Conservation (phyloP, 2,329 filamentous ascomycete genomes). For the Penicillium sp. region DNA sequence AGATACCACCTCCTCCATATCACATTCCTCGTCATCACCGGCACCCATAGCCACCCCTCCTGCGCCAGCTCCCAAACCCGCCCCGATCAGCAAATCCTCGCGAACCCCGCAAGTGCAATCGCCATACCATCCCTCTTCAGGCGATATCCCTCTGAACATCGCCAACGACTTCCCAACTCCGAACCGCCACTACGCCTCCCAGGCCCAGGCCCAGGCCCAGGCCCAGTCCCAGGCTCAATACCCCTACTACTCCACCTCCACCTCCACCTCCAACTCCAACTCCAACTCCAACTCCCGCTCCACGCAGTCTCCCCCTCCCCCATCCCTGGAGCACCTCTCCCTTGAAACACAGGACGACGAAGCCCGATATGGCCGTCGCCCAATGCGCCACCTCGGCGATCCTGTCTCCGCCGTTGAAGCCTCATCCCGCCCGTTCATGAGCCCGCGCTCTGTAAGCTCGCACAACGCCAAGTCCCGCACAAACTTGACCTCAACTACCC, state of each 20-base stretch:
- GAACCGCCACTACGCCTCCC: conserved; percentile 30
- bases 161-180: conserved; percentile 42
- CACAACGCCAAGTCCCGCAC: conserved; percentile 43
- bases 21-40: conserved; percentile 60
- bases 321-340: conserved; percentile 53
- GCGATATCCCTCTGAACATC: conserved; percentile 69
- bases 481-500: conserved; percentile 59
- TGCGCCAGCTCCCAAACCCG: conserved; percentile 49
- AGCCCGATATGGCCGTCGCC: conserved; percentile 36
- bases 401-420: conserved; percentile 48
- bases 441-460: conserved; percentile 48
- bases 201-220: conserved; percentile 29
- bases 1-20: conserved; percentile 38
- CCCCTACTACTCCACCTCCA: conserved; percentile 31
- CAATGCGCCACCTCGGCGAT: conserved; percentile 41
- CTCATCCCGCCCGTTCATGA: conserved; percentile 46
- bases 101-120: conserved; percentile 22
- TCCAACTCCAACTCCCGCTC: conserved; percentile 34
- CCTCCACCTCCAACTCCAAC: conserved; percentile 32
- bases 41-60: conserved; percentile 25
- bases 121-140: conserved; percentile 47
- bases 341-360: conserved; percentile 48
- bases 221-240: conserved; percentile 25
- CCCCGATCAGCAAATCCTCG: conserved; percentile 35
- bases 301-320: conserved; percentile 43